Evolutionary conservation across 108 stramenopile species (phyloP), one percentile per base, ranked within the genome.

Genomic region (Skeletonema grethae): DNA sequence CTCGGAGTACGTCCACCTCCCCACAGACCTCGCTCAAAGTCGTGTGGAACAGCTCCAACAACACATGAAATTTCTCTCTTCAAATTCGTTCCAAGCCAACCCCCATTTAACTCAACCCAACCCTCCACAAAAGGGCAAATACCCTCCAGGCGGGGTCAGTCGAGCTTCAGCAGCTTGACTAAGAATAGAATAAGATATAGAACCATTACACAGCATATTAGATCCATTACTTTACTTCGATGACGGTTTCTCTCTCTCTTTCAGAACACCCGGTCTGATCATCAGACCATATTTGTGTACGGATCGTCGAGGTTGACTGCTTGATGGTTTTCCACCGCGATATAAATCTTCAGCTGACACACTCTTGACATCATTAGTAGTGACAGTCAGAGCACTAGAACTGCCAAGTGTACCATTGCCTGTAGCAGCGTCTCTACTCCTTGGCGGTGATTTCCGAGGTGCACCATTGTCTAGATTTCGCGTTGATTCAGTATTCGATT

Each of bases 251-350:
- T 53, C 50, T 53, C 50, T 24, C 50, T 70, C 69, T 24, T 75
- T 75, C 12, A 75, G 32, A 9, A 70, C 61, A 35, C 78, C 83
- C 2, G 76, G 75, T 57, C 83, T 55, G 35, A 84, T 80, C 75
- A 80, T 77, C 28, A 64, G 63, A 34, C 83, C 79, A 55, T 58
- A 71, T 53, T 84, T 84, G 22, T 76, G 83, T 5, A 80, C 83
- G 60, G 36, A 70, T 39, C 83, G 59, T 67, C 83, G 74, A 35
- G 76, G 83, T 55, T 80, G 70, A 70, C 59, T 66, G 16, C 43
- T 67, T 7, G 72, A 24, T n/a, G 67, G 45, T 60, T 80, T 80
- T 53, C 75, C 83, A 25, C 83, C 79, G 24, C 59, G 53, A 58
- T 65, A 80, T 15, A 76, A 46, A 72, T 80, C 75, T 8, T 74